phyloP scores from a whole-genome alignment of 164 flowering plant genomes.

The Sedum album region DNA sequence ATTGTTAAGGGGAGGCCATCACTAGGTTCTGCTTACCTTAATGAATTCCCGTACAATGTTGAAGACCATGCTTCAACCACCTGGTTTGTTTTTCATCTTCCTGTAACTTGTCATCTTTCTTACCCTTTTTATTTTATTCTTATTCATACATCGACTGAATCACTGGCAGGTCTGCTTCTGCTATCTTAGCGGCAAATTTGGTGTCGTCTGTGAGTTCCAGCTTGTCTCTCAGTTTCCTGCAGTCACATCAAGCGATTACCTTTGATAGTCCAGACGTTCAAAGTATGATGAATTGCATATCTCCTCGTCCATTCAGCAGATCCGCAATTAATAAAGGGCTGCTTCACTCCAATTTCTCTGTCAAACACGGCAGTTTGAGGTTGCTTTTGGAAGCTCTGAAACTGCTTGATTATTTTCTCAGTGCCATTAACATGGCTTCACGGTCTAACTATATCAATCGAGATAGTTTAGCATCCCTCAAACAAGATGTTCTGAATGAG shows the following conservation, averaged over 20 bases:
- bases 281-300: conserved; percentile 51
- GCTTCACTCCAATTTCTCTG: conserved; percentile 58
- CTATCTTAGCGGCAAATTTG: conserved; percentile 69
- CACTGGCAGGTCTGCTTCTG: conserved; percentile 66
- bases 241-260: conserved; percentile 16
- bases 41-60: conserved; percentile 72
- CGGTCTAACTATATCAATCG: conserved; percentile 11
- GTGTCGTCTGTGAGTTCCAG: conserved; percentile 43
- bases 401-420: conserved; percentile 45
- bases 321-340: conserved; percentile 69
- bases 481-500: conserved; percentile 58
- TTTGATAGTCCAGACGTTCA: conserved; percentile 36
- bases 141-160: conserved; percentile 19
- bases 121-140: background rate
- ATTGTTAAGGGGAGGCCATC: conserved; percentile 58
- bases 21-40: conserved; percentile 66
- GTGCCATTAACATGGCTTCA: conserved; percentile 23
- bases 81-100: conserved; percentile 44
- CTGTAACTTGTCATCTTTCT: background rate
- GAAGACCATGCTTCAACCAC: conserved; percentile 62
- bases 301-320: conserved; percentile 64
- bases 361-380: conserved; percentile 71
- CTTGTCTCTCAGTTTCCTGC: conserved; percentile 29
- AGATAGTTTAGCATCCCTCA: conserved; percentile 37
- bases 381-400: conserved; percentile 68